Percentiles rank a stretch among this genome's conserved stretches.
phyloP scores from a whole-genome alignment of 345 rosid species.

The Angophora floribunda region DNA sequence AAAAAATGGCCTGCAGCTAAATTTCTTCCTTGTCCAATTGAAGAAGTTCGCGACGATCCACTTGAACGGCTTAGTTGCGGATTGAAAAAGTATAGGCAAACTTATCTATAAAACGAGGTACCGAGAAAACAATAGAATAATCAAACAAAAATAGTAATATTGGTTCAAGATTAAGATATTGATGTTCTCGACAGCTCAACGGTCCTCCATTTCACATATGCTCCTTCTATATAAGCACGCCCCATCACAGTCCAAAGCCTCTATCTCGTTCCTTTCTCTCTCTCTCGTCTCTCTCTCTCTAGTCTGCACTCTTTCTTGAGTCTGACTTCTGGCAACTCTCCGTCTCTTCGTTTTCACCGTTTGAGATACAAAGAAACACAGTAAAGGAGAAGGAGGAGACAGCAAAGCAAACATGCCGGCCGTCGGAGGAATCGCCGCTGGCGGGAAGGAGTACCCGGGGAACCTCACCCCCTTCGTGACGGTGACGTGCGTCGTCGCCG shows the following conservation, averaged over 20 bases:
- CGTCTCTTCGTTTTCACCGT: neutral
- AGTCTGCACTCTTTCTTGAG: neutral
- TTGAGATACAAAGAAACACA: neutral
- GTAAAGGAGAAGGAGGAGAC: neutral
- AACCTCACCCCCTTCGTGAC: conserved; percentile 68
- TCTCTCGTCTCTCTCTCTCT: neutral
- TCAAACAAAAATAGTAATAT: neutral
- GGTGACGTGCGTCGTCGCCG: conserved; percentile 78
- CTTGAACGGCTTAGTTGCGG: neutral
- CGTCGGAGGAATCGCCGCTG: conserved; percentile 36
- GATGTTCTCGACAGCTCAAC: conserved; percentile 23
- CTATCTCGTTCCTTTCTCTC: neutral
- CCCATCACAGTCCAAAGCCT: neutral
- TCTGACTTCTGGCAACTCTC: neutral
- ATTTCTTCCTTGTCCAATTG: neutral
- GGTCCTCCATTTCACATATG: neutral
- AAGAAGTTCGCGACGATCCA: rapidly evolving
- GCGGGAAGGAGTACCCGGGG: conserved; percentile 70
- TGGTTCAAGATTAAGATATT: neutral
- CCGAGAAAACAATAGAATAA: neutral
- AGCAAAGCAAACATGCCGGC: conserved; percentile 27
- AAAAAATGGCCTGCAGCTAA: neutral
- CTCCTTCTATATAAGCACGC: conserved; percentile 15
- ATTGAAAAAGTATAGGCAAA: neutral
- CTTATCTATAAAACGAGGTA: neutral